Base-by-base conservation (phyloP, 2,329 filamentous ascomycete genomes). In the Cercospora nicotianae region DNA sequence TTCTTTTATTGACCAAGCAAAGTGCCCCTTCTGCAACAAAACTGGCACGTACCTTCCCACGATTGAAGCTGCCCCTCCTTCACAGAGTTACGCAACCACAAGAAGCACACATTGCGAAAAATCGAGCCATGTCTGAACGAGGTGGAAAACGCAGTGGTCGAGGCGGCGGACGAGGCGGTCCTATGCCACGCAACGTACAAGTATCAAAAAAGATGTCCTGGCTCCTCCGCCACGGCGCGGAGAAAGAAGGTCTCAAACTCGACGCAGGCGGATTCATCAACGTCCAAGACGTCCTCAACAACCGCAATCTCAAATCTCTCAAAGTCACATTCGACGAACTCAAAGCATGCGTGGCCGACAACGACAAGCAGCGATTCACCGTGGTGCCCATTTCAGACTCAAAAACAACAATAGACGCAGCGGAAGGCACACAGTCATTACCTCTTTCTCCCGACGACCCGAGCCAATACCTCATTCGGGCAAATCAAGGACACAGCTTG, bases 401-500 rank as follows among this genome's bases (percentile, higher is more conserved):
- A 4, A 13, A 57, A 13, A n/a, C 23, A 9, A 28, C 12, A n/a
- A 18, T 63, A 26, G 72, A 72, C 0, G 77, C 76, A 4, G 69
- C 70, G 30, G 78, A 79, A 31, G 70, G 73, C 4, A 55, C 55
- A 74, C 78, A 26, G 78, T 73, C 20, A 72, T 36, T 65, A 18
- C 23, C 67, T 18, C 16, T 67, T 2, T 66, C 71, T 13, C 73
- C 72, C 10, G 69, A 79, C 8, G 83, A 90, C 60, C 85, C 92
- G 0, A 79, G 84, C 0, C 85, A 91, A 78, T 97, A 90, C 83
- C 85, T 96, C 33, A 97, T 99, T 81, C 93, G 95, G 75, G 95
- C 95, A 30, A 97, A 96, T 77, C 95, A 98, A 82, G 95, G 95
- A 64, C 95, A 98, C 83, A 93, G 88, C 74, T 91, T 99, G 77